Evolutionary conservation across 2,329 filamentous ascomycete species (phyloP).

Genomic region (Septoria petroselini): DNA sequence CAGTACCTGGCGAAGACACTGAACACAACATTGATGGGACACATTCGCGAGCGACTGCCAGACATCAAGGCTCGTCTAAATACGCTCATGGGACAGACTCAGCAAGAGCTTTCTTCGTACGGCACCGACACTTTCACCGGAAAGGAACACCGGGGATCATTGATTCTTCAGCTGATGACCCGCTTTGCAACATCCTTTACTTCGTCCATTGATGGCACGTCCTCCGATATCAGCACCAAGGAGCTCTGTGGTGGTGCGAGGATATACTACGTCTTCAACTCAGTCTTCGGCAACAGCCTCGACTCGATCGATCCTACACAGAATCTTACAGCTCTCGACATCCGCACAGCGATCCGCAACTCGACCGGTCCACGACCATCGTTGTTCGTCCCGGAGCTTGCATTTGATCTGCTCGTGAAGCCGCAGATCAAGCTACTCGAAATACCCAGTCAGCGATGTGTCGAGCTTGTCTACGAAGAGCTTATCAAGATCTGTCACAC

Average conservation of each 20-base stretch:
- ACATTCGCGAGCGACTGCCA: slow-evolving; percentile 91
- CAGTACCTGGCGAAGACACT: slow-evolving; percentile 91
- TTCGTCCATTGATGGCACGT: slow-evolving; percentile 96
- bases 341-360: slow-evolving; percentile 94
- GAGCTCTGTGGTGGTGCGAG: slow-evolving; percentile 91
- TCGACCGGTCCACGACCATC: slow-evolving; percentile 94
- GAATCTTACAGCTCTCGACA: slow-evolving; percentile 91
- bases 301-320: slow-evolving; percentile 95
- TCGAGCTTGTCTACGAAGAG: slow-evolving; percentile 97
- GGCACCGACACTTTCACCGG: slow-evolving; percentile 97
- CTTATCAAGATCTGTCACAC: slow-evolving; percentile 99
- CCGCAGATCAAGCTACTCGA: slow-evolving; percentile 97
- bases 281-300: slow-evolving; percentile 92
- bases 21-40: slow-evolving; percentile 90
- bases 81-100: slow-evolving; percentile 98
- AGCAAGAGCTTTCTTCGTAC: slow-evolving; percentile 96
- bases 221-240: slow-evolving; percentile 97
- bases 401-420: slow-evolving; percentile 95
- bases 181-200: slow-evolving; percentile 97
- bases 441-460: slow-evolving; percentile 89
- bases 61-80: slow-evolving; percentile 98
- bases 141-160: slow-evolving; percentile 90
- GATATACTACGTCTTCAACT: slow-evolving; percentile 99
- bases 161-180: slow-evolving; percentile 97
- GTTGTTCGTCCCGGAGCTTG: slow-evolving; percentile 94